Base-by-base conservation (phyloP, 768 basidiomycete genomes). In the Kwoniella dendrophila region DNA sequence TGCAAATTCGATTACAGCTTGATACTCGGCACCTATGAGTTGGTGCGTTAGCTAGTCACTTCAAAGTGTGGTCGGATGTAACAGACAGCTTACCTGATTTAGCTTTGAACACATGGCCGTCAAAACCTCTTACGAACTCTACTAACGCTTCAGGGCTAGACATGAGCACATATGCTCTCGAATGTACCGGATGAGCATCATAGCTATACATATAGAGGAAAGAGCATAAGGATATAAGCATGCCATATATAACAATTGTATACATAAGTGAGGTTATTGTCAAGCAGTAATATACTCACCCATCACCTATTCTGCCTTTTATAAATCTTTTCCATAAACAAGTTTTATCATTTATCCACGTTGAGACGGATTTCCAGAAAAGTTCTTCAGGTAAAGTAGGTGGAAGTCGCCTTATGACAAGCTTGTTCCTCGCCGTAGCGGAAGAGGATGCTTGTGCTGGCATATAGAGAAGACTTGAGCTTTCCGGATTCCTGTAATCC, bases 81-180 rank as follows among this genome's bases (percentile, higher is more conserved):
- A 34, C 22, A 59, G 27, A 24, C 7, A n/a, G 58, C 86, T 38
- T 63, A 92, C 95, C 95, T 64, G 88, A 83, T 83, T 93, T 96
- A 76, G 97, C 92, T 64, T 88, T 82, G 75, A 95, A 98, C 24
- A 89, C 49, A 80, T 97, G 94, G 0, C 95, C 95, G 70, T 97
- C 91, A 68, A 91, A 99, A 33, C 85, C 92, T 27, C 83, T 82
- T 71, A 89, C 88, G 72, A 98, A 97, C 1, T 75, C 76, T 2
- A 88, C 84, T 16, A 97, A 81, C 11, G 82, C 81, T 18, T 89
- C 89, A 57, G 88, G 86, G 16, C 80, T 84, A 82, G 86, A 88
- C 84, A 99, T 96, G 1, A 87, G 86, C 65, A 96, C 88, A 76
- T 97, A 97, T 12, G 95, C 95, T 41, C 94, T 86, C 22, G 94